Conservation (phyloP, 495 filamentous ascomycete genomes). For the Penicillium herquei region DNA sequence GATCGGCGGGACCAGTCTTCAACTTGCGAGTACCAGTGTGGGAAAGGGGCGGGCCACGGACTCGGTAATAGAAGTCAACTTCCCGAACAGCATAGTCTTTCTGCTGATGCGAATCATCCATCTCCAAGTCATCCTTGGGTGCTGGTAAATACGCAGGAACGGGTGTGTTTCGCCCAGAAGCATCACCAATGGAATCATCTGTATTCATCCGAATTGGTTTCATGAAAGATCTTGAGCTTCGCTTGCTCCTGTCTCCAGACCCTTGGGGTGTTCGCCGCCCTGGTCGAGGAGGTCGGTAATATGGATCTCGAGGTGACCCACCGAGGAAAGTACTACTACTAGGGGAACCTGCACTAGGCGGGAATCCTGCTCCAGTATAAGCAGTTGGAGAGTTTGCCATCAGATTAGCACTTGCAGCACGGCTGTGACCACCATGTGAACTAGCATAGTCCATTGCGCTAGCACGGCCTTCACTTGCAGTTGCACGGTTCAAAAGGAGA, state of each 20-base stretch:
- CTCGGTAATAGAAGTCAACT: conserved; percentile 92
- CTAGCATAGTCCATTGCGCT: conserved; percentile 49
- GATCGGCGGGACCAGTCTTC: conserved; percentile 92
- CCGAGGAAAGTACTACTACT: conserved; percentile 45
- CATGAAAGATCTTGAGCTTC: conserved; percentile 39
- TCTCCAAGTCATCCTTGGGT: conserved; percentile 54
- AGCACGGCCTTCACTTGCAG: conserved; percentile 44
- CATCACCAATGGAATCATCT: conserved; percentile 43
- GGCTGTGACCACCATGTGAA: conserved; percentile 47
- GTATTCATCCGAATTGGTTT: conserved; percentile 36
- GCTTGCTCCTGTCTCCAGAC: conserved; percentile 37
- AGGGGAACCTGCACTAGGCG: conserved; percentile 26
- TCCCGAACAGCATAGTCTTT: conserved; percentile 91
- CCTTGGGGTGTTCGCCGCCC: conserved; percentile 55
- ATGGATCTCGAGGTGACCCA: conserved; percentile 60
- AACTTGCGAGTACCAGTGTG: conserved; percentile 76
- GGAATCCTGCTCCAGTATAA: conserved; percentile 56
- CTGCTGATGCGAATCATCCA: conserved; percentile 49
- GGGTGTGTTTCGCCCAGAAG: conserved; percentile 52
- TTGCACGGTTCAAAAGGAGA: conserved; percentile 61
- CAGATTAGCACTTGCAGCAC: conserved; percentile 48
- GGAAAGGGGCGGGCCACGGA: conserved; percentile 84
- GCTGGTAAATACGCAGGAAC: conserved; percentile 50
- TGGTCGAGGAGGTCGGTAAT: conserved; percentile 79
- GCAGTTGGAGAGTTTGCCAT: conserved; percentile 71